Conservation (phyloP, 2,329 filamentous ascomycete genomes). For the Xylariaceae sp. region DNA sequence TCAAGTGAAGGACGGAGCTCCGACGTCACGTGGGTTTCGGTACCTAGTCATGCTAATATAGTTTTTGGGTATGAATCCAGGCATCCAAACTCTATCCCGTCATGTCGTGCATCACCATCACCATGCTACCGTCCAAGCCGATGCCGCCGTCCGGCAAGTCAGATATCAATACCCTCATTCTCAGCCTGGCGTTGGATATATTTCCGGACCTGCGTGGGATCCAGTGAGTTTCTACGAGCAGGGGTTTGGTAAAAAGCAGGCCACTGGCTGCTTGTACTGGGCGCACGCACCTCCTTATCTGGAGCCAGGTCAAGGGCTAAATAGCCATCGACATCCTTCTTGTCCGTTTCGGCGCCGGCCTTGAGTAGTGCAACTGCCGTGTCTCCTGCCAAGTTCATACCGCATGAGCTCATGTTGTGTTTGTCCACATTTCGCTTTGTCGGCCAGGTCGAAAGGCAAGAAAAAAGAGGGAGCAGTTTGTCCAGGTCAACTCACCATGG, state of each 20-base stretch:
- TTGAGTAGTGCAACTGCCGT: slow-evolving; percentile 77
- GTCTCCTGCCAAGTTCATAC: too few relatives aligned
- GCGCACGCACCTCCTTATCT: slow-evolving; percentile 64
- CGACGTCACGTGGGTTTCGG: slow-evolving; percentile 9
- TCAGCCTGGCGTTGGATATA: slow-evolving; percentile 77
- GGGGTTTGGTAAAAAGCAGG: slow-evolving; percentile 4
- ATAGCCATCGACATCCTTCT: slow-evolving; percentile 65
- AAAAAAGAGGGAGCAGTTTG: too few relatives aligned
- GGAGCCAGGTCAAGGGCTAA: slow-evolving; percentile 78
- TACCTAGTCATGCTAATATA: slow-evolving; percentile 7
- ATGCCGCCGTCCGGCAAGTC: slow-evolving; percentile 7
- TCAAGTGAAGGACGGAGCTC: slow-evolving; percentile 60
- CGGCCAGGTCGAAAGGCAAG: too few relatives aligned
- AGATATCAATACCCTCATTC: slow-evolving; percentile 70
- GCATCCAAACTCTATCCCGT: slow-evolving; percentile 5
- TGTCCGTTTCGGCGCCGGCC: slow-evolving; percentile 75
- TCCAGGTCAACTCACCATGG: slow-evolving; percentile 52
- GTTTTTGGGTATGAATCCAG: slow-evolving; percentile 13
- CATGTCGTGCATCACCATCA: not conserved
- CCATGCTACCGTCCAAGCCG: slow-evolving; percentile 1
- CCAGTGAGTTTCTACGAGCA: slow-evolving; percentile 13
- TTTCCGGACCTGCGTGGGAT: slow-evolving; percentile 54
- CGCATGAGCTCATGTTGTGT: slow-evolving; percentile 1
- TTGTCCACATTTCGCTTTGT: too few relatives aligned
- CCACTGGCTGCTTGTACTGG: not conserved